These are phyloP conservation scores for Heliamphora ciliata DNA, from an alignment of 179 eudicot genomes.

Conservation along the genomic window DNA sequence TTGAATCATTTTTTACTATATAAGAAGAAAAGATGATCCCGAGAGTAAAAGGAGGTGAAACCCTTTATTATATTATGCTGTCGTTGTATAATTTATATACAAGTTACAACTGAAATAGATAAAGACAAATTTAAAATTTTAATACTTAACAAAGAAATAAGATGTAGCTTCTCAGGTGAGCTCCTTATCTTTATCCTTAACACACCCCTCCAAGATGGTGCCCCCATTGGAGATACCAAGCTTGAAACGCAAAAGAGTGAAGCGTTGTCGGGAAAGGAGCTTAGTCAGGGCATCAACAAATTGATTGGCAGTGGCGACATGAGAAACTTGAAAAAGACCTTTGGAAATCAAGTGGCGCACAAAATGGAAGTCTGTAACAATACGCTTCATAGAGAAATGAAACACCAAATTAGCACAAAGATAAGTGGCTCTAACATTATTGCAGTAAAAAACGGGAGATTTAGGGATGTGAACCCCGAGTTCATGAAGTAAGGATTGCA, in stretches of 20 bases:
- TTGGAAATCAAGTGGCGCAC: not conserved
- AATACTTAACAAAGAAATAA: too few species aligned
- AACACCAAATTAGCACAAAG: slow-evolving; percentile 2
- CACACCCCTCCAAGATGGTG: not conserved
- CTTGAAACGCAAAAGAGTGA: not conserved
- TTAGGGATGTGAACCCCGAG: not conserved
- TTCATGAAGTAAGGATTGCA: not conserved
- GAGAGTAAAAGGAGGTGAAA: too few species aligned
- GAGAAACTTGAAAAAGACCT: not conserved
- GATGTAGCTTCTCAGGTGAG: too few species aligned
- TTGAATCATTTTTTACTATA: too few species aligned
- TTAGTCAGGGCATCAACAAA: not conserved
- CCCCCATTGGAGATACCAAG: slow-evolving; percentile 1
- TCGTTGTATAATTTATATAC: too few species aligned
- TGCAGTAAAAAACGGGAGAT: not conserved
- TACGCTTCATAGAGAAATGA: slow-evolving; percentile 2
- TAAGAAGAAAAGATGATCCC: too few species aligned
- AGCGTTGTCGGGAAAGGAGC: not conserved
- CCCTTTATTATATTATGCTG: too few species aligned
- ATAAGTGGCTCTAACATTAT: slow-evolving; percentile 2
- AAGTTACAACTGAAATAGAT: too few species aligned
- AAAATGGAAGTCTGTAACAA: too few species aligned
- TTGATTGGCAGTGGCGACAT: not conserved
- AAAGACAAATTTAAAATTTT: too few species aligned
- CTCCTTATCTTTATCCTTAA: not conserved